Percentiles rank a stretch among this genome's conserved stretches.
These are phyloP conservation scores for Cryptococcus sp. DNA, from an alignment of 1,284 basidiomycete species.

Conservation along the genomic window DNA sequence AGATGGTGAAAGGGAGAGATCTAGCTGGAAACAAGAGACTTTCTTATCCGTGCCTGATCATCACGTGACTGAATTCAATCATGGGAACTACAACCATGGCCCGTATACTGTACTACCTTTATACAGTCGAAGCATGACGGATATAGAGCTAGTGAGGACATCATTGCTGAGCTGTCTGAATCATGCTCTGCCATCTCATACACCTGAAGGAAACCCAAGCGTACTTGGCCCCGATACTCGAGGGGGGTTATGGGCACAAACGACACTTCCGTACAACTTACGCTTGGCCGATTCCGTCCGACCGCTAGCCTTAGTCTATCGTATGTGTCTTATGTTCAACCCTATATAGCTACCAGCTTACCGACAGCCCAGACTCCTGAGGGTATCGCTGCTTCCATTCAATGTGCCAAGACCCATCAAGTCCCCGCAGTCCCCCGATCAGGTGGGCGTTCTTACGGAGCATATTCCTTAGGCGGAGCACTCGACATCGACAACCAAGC, in stretches of 20 bases:
- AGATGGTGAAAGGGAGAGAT: too few relatives aligned
- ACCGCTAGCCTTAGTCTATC: slow-evolving; percentile 12
- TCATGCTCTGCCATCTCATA: background rate
- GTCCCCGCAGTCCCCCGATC: slow-evolving; percentile 13
- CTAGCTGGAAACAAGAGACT: background rate
- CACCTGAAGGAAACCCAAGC: background rate
- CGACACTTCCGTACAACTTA: slow-evolving; percentile 9
- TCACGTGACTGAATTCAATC: too few relatives aligned
- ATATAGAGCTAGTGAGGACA: background rate
- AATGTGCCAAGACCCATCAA: slow-evolving; percentile 3
- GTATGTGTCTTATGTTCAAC: background rate
- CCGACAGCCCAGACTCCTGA: slow-evolving; percentile 2
- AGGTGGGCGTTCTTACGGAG: slow-evolving; percentile 17
- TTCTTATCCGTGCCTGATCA: background rate
- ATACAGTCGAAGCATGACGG: background rate
- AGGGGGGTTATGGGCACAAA: background rate
- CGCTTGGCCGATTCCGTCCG: slow-evolving; percentile 1
- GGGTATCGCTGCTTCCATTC: slow-evolving; percentile 3
- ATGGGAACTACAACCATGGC: too few relatives aligned
- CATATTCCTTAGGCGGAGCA: slow-evolving; percentile 17
- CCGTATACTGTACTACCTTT: too few relatives aligned
- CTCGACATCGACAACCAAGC: background rate
- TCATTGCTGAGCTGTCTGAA: background rate
- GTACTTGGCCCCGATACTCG: slow-evolving; percentile 1
- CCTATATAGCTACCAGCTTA: background rate